These are phyloP conservation scores for Arctium lappa DNA, from an alignment of 129 eudicot species.

Conservation along the genomic window DNA sequence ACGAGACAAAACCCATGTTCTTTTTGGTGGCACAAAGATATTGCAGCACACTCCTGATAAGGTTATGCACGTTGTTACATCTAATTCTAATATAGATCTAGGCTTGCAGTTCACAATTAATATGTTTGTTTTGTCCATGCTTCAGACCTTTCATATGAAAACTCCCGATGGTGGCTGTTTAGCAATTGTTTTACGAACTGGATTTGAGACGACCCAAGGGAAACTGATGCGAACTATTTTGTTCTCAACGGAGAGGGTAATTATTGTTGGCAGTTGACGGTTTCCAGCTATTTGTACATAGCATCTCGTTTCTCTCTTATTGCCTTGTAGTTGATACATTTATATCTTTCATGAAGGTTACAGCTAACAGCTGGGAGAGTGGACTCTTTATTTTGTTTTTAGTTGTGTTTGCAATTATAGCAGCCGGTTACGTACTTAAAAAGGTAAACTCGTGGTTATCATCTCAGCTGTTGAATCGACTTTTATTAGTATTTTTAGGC, in stretches of 20 bases:
- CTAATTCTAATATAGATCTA: neutral
- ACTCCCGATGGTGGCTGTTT: conserved; percentile 98
- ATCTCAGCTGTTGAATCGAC: neutral
- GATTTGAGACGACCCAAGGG: conserved; percentile 97
- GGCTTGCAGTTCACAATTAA: neutral
- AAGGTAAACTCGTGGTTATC: conserved; percentile 48
- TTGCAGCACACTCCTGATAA: conserved; percentile 96
- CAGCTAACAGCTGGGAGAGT: conserved; percentile 99
- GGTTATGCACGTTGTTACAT: conserved; percentile 36
- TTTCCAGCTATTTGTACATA: neutral
- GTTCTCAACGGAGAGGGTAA: conserved; percentile 97
- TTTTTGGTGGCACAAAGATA: conserved; percentile 98
- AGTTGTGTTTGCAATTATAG: conserved; percentile 84
- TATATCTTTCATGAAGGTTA: conserved; percentile 50
- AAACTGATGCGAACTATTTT: conserved; percentile 93
- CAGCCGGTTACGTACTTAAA: conserved; percentile 93
- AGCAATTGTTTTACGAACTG: conserved; percentile 93
- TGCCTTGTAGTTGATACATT: neutral
- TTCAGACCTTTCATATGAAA: conserved; percentile 66
- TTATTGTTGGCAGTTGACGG: conserved; percentile 1
- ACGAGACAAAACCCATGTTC: conserved; percentile 82
- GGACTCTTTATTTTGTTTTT: conserved; percentile 85
- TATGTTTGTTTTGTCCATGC: conserved; percentile 5
- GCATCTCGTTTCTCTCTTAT: neutral
- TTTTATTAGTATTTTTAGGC: neutral